Evolutionary conservation across 371 early-diverging fungal genomes (phyloP), one percentile per base, ranked within the genome.

Genomic region (Syncephalis fuscata): DNA sequence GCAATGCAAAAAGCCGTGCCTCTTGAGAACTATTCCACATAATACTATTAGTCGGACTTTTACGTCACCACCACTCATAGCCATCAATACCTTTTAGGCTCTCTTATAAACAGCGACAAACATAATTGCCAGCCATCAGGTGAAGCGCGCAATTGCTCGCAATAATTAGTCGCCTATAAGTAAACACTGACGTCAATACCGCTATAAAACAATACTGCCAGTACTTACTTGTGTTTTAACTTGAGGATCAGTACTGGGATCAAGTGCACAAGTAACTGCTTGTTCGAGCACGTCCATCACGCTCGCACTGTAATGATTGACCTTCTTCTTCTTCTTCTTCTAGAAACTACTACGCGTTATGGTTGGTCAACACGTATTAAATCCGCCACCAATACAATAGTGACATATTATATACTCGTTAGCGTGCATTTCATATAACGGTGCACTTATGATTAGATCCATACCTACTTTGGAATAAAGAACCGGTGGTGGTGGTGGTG

Each of bases 51-150:
- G 32, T 7, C 11, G 32, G n/a, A n/a, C n/a, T n/a, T n/a, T n/a
- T n/a, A n/a, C n/a, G n/a, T n/a, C n/a, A n/a, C n/a, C n/a, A n/a
- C n/a, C n/a, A 32, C 7, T 32, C 32, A 32, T 32, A 32, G 4
- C 32, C 32, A 32, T 32, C 11, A 32, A 56, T 74, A 82, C 84
- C 83, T 76, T 60, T 73, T 73, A 25, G 82, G 81, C 50, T 72
- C 69, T 49, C 70, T 70, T 53, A 78, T 73, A 54, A 88, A 88
- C 43, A 90, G 68, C 48, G 76, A 68, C 39, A 91, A 57, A 59
- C 90, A 83, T 37, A 85, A 58, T 65, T 80, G 79, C 90, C 92
- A 92, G 37, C 90, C 92, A 45, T 86, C 79, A 1, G 73, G 64
- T 38, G 85, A 78, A 39, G 64, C 64, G 56, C 78, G 81, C 39